phyloP scores from a whole-genome alignment of 2,329 filamentous ascomycete species.

The Xylariales sp. region DNA sequence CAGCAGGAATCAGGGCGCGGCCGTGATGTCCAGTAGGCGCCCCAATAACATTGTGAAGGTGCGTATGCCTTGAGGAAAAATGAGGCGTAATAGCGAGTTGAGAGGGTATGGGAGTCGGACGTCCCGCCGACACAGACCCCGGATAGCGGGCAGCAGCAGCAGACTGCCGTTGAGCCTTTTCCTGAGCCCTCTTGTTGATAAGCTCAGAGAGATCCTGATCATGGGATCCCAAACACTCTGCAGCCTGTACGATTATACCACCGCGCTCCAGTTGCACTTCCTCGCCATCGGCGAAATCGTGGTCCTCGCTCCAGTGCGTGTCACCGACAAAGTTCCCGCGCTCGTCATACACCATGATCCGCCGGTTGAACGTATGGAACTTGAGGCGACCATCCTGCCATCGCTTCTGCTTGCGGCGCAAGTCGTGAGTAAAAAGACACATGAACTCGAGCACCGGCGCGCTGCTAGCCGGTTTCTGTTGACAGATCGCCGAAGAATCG shows the following conservation, averaged over 20 bases:
- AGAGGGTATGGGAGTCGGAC: slow-evolving; percentile 11
- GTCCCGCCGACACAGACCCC: slow-evolving; percentile 21
- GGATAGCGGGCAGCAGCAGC: slow-evolving; percentile 36
- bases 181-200: slow-evolving; percentile 63
- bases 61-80: slow-evolving; percentile 35
- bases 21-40: slow-evolving; percentile 60
- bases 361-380: slow-evolving; percentile 87
- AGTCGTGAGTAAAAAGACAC: slow-evolving; percentile 83
- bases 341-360: slow-evolving; percentile 86
- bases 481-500: slow-evolving; percentile 4
- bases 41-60: slow-evolving; percentile 58
- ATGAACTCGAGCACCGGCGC: slow-evolving; percentile 76
- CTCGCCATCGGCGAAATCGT: slow-evolving; percentile 72
- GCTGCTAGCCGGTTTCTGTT: slow-evolving; percentile 2
- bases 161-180: slow-evolving; percentile 45
- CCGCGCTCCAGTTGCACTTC: slow-evolving; percentile 75
- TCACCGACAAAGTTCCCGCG: slow-evolving; percentile 78
- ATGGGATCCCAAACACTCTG: slow-evolving; percentile 65
- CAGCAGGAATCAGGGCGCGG: slow-evolving; percentile 50
- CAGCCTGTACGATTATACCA: slow-evolving; percentile 74
- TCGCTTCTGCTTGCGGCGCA: slow-evolving; percentile 81
- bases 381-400: slow-evolving; percentile 91
- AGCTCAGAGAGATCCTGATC: slow-evolving; percentile 77
- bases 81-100: slow-evolving; percentile 17
- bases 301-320: slow-evolving; percentile 69